Evolutionary conservation across 129 eudicot genomes (phyloP).

Genomic region (Saussurea involucrata): DNA sequence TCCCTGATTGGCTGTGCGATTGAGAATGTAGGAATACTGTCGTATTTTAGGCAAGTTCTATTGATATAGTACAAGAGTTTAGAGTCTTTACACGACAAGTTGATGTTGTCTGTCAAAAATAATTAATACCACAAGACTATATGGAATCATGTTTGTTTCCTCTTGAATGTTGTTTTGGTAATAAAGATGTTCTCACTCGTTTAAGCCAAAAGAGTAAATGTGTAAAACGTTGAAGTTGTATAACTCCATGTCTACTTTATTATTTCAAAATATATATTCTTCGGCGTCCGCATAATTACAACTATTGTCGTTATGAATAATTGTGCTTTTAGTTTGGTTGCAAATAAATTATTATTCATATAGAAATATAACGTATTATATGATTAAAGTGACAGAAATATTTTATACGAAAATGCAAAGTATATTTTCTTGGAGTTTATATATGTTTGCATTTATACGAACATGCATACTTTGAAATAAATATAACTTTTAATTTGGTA

Average conservation of each 20-base stretch:
- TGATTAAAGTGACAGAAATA: background rate
- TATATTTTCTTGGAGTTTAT: background rate
- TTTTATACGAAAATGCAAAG: background rate
- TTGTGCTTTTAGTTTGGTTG: background rate
- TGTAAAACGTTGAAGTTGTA: no score
- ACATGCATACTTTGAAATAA: background rate
- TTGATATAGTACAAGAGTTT: no score
- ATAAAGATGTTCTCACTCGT: background rate
- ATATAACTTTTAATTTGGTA: background rate
- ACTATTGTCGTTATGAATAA: background rate
- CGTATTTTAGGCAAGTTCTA: background rate
- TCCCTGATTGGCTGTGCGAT: background rate
- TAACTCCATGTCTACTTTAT: no score
- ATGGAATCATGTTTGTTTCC: background rate
- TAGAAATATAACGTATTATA: background rate
- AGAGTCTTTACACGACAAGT: background rate
- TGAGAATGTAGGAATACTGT: background rate
- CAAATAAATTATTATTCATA: background rate
- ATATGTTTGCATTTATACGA: background rate
- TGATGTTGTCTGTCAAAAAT: background rate
- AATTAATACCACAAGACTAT: no score
- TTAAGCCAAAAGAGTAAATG: background rate
- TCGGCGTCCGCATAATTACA: background rate
- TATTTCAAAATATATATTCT: no score
- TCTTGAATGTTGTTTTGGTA: background rate